Base-by-base conservation (phyloP, 2,329 filamentous ascomycete genomes). In the Helotiales sp. region DNA sequence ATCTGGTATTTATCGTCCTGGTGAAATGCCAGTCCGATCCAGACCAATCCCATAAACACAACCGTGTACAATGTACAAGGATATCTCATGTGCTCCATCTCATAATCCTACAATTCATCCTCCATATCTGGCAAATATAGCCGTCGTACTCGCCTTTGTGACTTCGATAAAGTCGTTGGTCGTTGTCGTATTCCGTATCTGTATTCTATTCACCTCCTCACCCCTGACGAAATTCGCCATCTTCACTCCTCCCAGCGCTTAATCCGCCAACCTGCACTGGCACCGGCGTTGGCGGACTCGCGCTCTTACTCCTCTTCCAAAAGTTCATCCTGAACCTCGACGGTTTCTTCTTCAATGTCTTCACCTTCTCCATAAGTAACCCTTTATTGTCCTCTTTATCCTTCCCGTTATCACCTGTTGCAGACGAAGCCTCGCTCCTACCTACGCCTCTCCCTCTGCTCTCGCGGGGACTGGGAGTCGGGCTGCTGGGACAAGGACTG, bases 321-420 rank as follows among this genome's bases (percentile, higher is more conserved):
- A 72, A 71, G 48, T 85, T 87, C 77, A 87, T 84, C 61, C 82
- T 76, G 66, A 87, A 87, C 38, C 84, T 77, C 66, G 84, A 87
- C 5, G 83, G 76, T 71, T 83, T 85, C 73, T 87, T 88, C 70
- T 79, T 83, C 17, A 87, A 72, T 12, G 77, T 81, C 51, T 74
- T 74, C 30, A 83, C 78, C 7, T 76, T 75, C 59, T 69, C 65
- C 30, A 77, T 79, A 24, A 79, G 74, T 24, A 76, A 74, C 75
- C 53, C 75, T 75, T 54, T 55, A 22, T 48, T 47, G 19, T 54
- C 52, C 38, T 46, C 42, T 17, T 42, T 36, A 2, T 47, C 31
- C 50, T 75, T 76, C 15, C 70, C 71, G 13, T 47, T 24, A 48
- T 75, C 76, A 15, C 70, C 71, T 5, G 71, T 72, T 47, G 59